A percentile compares a stretch with the other conserved stretches of the same genome.
phyloP scores from a whole-genome alignment of 73 alveolate genomes.

The Tetrahymena elliotti region DNA sequence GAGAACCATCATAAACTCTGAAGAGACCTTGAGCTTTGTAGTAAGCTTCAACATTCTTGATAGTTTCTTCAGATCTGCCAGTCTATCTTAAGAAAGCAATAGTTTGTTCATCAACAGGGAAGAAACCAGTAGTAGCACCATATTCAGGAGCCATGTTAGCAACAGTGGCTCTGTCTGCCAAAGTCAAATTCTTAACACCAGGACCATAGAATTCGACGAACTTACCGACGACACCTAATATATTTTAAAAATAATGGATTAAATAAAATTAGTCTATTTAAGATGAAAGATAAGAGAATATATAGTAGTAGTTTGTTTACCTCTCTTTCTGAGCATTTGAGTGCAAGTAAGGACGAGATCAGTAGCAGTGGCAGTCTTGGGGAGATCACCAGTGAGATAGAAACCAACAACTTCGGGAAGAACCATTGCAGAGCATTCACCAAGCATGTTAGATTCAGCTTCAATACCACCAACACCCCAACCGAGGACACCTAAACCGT shows the following conservation, averaged over 20 bases:
- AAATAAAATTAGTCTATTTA: too few relatives aligned
- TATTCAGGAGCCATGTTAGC: slow-evolving; percentile 88
- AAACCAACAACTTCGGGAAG: slow-evolving; percentile 88
- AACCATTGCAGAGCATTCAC: slow-evolving; percentile 77
- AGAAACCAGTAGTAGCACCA: slow-evolving; percentile 86
- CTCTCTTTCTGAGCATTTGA: slow-evolving; percentile 71
- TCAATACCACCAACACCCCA: slow-evolving; percentile 96
- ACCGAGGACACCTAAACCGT: slow-evolving; percentile 83
- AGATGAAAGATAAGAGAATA: not conserved
- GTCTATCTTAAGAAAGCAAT: slow-evolving; percentile 53
- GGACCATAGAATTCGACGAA: slow-evolving; percentile 85
- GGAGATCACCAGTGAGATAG: slow-evolving; percentile 76
- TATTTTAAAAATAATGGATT: not conserved
- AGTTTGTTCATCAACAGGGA: slow-evolving; percentile 76
- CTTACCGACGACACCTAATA: slow-evolving; percentile 78
- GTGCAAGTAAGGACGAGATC: slow-evolving; percentile 78
- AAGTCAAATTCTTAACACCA: slow-evolving; percentile 60
- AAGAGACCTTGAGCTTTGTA: slow-evolving; percentile 58
- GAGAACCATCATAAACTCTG: slow-evolving; percentile 47
- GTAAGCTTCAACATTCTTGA: slow-evolving; percentile 49
- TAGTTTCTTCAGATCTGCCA: slow-evolving; percentile 53
- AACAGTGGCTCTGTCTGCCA: slow-evolving; percentile 84
- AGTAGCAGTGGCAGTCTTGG: slow-evolving; percentile 72
- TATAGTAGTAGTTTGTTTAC: not conserved
- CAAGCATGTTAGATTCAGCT: slow-evolving; percentile 93